These are phyloP conservation scores for Melampsora occidentalis DNA, from an alignment of 1,284 basidiomycete species.

Conservation along the genomic window DNA sequence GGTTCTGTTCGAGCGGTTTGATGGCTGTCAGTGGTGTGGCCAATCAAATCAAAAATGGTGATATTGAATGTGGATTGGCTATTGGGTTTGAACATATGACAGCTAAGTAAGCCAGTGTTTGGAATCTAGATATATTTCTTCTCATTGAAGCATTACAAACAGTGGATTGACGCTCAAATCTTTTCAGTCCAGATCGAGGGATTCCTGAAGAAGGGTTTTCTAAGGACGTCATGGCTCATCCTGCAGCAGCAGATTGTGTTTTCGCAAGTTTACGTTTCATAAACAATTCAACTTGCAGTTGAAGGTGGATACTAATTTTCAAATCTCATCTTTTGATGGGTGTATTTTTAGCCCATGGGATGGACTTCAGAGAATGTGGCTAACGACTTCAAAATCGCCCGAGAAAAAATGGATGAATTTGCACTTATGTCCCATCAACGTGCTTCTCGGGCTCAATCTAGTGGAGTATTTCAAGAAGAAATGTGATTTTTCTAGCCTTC, in stretches of 20 bases:
- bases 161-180: slow-evolving; percentile 12
- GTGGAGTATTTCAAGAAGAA: slow-evolving; percentile 70
- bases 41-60: slow-evolving; percentile 74
- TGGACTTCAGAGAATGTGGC: slow-evolving; percentile 84
- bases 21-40: slow-evolving; percentile 78
- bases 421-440: slow-evolving; percentile 77
- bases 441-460: slow-evolving; percentile 63
- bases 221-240: slow-evolving; percentile 61
- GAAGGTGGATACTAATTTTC: not conserved
- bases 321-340: slow-evolving; percentile 7
- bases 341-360: slow-evolving; percentile 67
- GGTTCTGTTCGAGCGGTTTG: slow-evolving; percentile 78
- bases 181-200: slow-evolving; percentile 65
- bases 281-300: not conserved
- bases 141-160: slow-evolving; percentile 9
- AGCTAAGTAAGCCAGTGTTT: slow-evolving; percentile 67
- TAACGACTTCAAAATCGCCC: slow-evolving; percentile 71
- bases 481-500: slow-evolving; percentile 68
- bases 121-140: slow-evolving; percentile 52
- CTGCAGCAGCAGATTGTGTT: slow-evolving; percentile 64
- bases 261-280: slow-evolving; percentile 58
- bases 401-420: slow-evolving; percentile 79
- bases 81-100: slow-evolving; percentile 83
- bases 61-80: slow-evolving; percentile 80
- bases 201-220: slow-evolving; percentile 60